A percentile compares a stretch with the other conserved stretches of the same genome.
Evolutionary conservation across 2,329 filamentous ascomycete genomes (phyloP).

Genomic region (Ceratocystis huliohia): DNA sequence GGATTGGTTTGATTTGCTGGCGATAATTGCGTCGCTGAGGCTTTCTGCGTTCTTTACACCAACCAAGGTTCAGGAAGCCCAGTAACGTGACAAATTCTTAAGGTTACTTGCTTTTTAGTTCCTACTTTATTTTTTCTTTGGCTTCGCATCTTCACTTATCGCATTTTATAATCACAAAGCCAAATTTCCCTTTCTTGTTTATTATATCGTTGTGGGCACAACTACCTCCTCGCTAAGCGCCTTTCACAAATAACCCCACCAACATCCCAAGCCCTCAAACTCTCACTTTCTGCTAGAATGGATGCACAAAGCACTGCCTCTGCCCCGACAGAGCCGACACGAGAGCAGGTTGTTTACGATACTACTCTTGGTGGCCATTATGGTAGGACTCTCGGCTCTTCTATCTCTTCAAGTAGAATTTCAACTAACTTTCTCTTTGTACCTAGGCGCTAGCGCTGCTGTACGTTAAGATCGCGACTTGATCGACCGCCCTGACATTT

Average conservation of each 20-base stretch:
- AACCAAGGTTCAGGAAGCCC: too few relatives aligned
- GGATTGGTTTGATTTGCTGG: not conserved
- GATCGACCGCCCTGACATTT: not conserved
- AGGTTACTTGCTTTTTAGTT: not conserved
- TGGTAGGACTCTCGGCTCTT: constrained; percentile 36
- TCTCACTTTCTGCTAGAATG: not conserved
- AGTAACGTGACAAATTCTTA: too few relatives aligned
- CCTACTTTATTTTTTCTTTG: not conserved
- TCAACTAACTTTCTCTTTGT: constrained; percentile 3
- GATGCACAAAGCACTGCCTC: constrained; percentile 6
- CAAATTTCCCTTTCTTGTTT: not conserved
- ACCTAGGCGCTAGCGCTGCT: constrained; percentile 36
- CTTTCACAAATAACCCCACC: not conserved
- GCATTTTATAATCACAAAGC: not conserved
- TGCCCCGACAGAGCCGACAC: constrained; percentile 37
- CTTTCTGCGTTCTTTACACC: not conserved
- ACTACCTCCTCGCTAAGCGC: not conserved
- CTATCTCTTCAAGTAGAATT: not conserved
- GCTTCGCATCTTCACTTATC: not conserved
- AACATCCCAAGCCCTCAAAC: not conserved
- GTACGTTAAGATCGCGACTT: constrained; percentile 25
- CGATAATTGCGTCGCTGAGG: not conserved
- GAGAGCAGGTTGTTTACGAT: constrained; percentile 57
- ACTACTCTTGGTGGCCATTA: constrained; percentile 64
- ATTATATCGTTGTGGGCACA: not conserved